Evolutionary conservation across 1,284 basidiomycete genomes (phyloP), one percentile per base, ranked within the genome.

Genomic region (Cutaneotrichosporon sp.): DNA sequence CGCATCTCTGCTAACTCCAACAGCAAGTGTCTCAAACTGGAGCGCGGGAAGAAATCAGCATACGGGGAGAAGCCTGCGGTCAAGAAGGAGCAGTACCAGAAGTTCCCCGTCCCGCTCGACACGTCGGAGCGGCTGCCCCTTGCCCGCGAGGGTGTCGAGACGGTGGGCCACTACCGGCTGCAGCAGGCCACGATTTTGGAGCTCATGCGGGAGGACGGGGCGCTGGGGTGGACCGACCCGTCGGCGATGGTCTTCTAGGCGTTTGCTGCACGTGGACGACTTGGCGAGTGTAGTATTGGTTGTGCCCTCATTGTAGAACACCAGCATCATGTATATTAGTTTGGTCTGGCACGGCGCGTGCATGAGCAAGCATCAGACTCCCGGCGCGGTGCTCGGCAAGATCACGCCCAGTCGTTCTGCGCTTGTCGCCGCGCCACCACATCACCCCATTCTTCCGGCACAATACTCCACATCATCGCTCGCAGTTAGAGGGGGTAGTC

Each of bases 1-100:
- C 20, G 13, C 9, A 4, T 18, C 29, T n/a, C n/a, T n/a, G 34
- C 57, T 67, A 55, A 65, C 59, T 13, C 47, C 22, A 1, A n/a
- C 49, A 95, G 92, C 56, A 95, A 95, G 34, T 57, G 55, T 24
- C 55, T 57, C 33, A 57, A 57, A n/a, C 83, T 85, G 43, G 94
- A 92, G 78, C 93, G 90, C 71, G 89, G 89, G 24, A 95, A 95
- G 83, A 95, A 95, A 79, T 90, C 87, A 56, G 85, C 88, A 0
- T 72, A 88, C 4, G 92, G 92, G 1, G 93, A 97, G 75, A 89
- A 87, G 72, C 84, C 89, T n/a, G 88, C 87, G 2, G 76, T 82
- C 4, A 86, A 85, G 47, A 68, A 66, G 47, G 57, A 69, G 25
- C 64, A 62, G 16, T 49, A 54, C 11, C 51, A 67, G 22, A 62